Evolutionary conservation across 2,329 filamentous ascomycete species (phyloP), one percentile per base, ranked within the genome.

Genomic region (Penicillium vulpinum): DNA sequence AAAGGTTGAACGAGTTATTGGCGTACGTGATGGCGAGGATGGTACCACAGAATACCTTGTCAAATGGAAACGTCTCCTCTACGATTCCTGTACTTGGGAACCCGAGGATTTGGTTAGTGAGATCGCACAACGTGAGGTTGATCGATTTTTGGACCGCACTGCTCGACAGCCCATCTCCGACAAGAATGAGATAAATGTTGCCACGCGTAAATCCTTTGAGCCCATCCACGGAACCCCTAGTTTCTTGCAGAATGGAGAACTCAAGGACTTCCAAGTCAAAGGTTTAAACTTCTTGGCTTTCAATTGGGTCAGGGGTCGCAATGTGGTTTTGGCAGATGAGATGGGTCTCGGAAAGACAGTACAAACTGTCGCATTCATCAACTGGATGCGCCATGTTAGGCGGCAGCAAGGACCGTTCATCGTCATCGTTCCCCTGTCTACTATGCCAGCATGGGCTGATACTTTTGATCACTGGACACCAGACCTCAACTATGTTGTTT

Each of bases 291-390:
- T 97, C 75, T 81, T 99, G 61, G 91, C 91, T 44, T 91, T 96
- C 76, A 96, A 97, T 75, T 99, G 95, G 95, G 91, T 90, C 51
- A 88, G 89, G 68, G 88, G 87, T 54, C 94, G 94, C 74, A 99
- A 97, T 67, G 94, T 97, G 70, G 97, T 99, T 67, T 83, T 99
- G 51, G 94, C 94, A 47, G 94, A 99, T 72, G 94, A 99, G 77
- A 99, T 99, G 94, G 94, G 94, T 67, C 83, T 99, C 15, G 94
- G 94, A 28, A 99, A 99, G 78, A 99, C 94, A 0, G 94, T 99
- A 0, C 94, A 99, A 77, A 97, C 93, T 0, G 92, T 99, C 28
- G 88, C 93, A 0, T 97, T 97, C 73, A 88, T 99, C 74, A 97
- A 93, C 72, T 99, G 94, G 93, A 83, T 99, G 58, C 90, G 91